These are phyloP conservation scores for Pseudodiploospora longispora DNA, from an alignment of 2,329 filamentous ascomycete species.

Conservation along the genomic window DNA sequence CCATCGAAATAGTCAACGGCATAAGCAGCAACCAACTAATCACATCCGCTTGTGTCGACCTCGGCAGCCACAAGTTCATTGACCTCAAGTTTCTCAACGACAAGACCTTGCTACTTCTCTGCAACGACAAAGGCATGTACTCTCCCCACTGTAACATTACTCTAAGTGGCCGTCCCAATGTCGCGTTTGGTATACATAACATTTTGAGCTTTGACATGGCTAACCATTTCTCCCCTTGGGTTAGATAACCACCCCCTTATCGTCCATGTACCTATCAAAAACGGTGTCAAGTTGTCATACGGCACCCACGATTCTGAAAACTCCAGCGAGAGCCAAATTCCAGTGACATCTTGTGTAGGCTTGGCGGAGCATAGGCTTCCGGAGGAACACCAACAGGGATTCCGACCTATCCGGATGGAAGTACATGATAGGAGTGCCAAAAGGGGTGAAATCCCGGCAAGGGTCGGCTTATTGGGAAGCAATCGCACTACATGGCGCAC, in stretches of 20 bases:
- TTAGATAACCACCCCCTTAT: slow-evolving; percentile 20
- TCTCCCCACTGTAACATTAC: neutral
- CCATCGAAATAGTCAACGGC: slow-evolving; percentile 47
- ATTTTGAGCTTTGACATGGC: too few relatives aligned
- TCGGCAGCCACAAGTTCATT: slow-evolving; percentile 38
- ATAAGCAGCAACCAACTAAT: slow-evolving; percentile 42
- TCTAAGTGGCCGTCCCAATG: too few relatives aligned
- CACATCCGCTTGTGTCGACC: slow-evolving; percentile 31
- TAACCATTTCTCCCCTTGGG: neutral
- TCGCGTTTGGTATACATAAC: too few relatives aligned
- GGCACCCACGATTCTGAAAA: slow-evolving; percentile 22
- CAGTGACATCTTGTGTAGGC: slow-evolving; percentile 7
- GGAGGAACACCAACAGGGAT: slow-evolving; percentile 11
- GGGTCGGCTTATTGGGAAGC: slow-evolving; percentile 42
- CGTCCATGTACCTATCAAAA: slow-evolving; percentile 28
- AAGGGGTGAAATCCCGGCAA: slow-evolving; percentile 38
- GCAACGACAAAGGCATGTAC: slow-evolving; percentile 32
- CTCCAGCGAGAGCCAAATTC: slow-evolving; percentile 1
- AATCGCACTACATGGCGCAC: slow-evolving; percentile 40
- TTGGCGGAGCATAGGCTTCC: slow-evolving; percentile 20
- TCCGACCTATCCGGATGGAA: slow-evolving; percentile 42
- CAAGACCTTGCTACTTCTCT: slow-evolving; percentile 50
- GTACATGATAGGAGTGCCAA: slow-evolving; percentile 35
- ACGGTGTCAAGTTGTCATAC: slow-evolving; percentile 27
- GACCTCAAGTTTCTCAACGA: slow-evolving; percentile 65